Base-by-base conservation (phyloP, 2,329 filamentous ascomycete species). In the Metarhizium anisopliae region DNA sequence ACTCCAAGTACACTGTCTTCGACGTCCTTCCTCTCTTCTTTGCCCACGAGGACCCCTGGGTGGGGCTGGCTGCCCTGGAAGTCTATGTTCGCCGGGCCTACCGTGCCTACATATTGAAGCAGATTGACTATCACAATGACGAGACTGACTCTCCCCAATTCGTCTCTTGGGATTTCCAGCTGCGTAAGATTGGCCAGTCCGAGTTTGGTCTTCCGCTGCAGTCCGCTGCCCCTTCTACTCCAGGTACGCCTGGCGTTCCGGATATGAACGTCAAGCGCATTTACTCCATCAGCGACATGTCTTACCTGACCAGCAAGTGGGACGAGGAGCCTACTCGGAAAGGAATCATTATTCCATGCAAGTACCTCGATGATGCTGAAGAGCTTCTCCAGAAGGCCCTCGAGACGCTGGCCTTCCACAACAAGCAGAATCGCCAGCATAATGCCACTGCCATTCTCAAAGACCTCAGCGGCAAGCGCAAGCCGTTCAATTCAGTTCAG, bases 1-100 rank as follows among this genome's bases (percentile, higher is more conserved):
- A 99, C 73, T 97, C 94, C 55, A 95, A 95, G 76, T 97, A 95
- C 77, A 97, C 93, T 47, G 94, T 99, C 61, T 96, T 96, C 64
- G 94, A 99, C 68, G 94, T 99, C 18, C 74, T 99, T 62, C 89
- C 93, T 7, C 85, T 90, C 56, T 99, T 99, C 83, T 99, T 99
- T 68, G 89, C 86, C 38, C 91, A 99, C 73, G 83, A 89, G 47
- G 94, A 99, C 67, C 86, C 90, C 13, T 97, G 91, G 90, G 93
- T 99, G 35, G 90, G 90, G 7, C 78, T 96, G 59, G 94, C 94
- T 57, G 90, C 94, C 51, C 82, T 99, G 4, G 94, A 99, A 70
- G 92, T 97, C 51, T 99, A 99, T 71, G 86, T 96, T 60, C 92
- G 94, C 65, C 90, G 94, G 60, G 92, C 94, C 14, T 99, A 99